Percentiles rank a stretch among this genome's conserved stretches.
Evolutionary conservation across 2,329 filamentous ascomycete genomes (phyloP).

Genomic region (Rhinocladiella similis): DNA sequence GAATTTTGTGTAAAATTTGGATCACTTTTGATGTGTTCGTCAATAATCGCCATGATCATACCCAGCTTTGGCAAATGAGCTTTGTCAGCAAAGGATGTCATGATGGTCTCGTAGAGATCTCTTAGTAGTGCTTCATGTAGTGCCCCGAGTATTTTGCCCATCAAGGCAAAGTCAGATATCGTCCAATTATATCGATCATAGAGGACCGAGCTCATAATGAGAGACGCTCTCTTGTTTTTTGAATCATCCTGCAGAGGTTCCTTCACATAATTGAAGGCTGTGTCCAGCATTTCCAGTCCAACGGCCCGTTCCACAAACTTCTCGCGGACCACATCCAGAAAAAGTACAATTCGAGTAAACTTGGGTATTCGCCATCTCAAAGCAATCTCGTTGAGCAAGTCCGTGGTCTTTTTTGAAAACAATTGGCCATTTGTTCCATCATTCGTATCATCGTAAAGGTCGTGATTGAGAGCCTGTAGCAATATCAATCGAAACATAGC

Average conservation of each 20-base stretch:
- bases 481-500: constrained; percentile 81
- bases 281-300: constrained; percentile 76
- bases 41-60: constrained; percentile 75
- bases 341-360: constrained; percentile 74
- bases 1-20: constrained; percentile 69
- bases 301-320: constrained; percentile 86
- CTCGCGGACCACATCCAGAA: constrained; percentile 80
- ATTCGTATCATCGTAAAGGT: constrained; percentile 56
- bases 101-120: constrained; percentile 83
- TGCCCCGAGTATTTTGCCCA: constrained; percentile 71
- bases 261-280: constrained; percentile 80
- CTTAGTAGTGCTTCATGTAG: constrained; percentile 81
- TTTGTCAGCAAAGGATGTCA: constrained; percentile 87
- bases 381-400: constrained; percentile 81
- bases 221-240: constrained; percentile 59
- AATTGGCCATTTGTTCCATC: constrained; percentile 52
- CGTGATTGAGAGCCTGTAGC: constrained; percentile 68
- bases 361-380: constrained; percentile 86
- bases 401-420: constrained; percentile 73
- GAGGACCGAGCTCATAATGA: constrained; percentile 43
- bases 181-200: constrained; percentile 68
- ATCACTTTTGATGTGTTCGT: constrained; percentile 79
- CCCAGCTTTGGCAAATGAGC: constrained; percentile 68
- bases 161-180: constrained; percentile 65
- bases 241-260: constrained; percentile 61